Conservation (phyloP, 208 protist species). For the Leishmania tropica region DNA sequence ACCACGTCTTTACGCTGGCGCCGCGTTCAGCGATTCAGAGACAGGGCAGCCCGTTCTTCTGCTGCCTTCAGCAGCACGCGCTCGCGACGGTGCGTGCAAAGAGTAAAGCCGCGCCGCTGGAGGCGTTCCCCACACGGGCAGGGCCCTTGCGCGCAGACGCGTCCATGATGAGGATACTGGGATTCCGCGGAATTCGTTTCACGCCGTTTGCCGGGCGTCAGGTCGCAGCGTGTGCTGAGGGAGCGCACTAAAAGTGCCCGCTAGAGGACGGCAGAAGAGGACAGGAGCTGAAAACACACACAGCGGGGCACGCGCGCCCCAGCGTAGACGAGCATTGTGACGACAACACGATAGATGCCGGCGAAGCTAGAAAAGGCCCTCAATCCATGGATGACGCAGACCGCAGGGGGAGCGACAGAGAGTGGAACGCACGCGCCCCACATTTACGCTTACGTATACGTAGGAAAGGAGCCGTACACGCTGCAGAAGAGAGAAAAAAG, state of each 20-base stretch:
- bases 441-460: not conserved
- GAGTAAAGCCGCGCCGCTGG: not conserved
- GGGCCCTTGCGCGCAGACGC: not conserved
- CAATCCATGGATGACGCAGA: not conserved
- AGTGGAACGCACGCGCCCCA: not conserved
- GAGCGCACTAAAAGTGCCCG: not conserved
- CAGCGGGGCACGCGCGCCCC: no score
- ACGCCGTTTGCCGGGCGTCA: not conserved
- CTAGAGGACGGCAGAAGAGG: not conserved
- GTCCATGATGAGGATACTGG: not conserved
- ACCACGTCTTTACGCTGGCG: not conserved
- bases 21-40: no score
- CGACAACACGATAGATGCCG: not conserved
- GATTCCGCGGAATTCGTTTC: not conserved
- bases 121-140: not conserved
- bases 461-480: not conserved
- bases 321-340: not conserved
- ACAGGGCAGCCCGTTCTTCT: not conserved
- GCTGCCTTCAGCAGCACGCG: no score
- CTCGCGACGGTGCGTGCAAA: not conserved
- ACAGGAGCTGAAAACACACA: no score
- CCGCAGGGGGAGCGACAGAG: not conserved
- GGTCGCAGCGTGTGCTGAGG: not conserved
- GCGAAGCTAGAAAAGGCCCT: not conserved
- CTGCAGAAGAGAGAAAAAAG: not conserved